Conservation (phyloP, 768 basidiomycete genomes). For the Lactarius deliciosus region DNA sequence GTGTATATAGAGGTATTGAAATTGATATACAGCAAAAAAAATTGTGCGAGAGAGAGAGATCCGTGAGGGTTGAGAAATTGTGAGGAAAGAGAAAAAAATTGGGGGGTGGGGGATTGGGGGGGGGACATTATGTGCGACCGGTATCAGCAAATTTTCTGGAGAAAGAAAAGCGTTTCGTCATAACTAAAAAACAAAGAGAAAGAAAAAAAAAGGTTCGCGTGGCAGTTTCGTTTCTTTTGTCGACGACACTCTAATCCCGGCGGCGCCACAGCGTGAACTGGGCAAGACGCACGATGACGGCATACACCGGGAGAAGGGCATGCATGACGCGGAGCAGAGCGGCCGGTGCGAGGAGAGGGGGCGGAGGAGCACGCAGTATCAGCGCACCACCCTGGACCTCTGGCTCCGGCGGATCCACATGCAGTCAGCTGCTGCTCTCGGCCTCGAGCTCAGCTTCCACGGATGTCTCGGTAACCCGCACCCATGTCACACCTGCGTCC, state of each 20-base stretch:
- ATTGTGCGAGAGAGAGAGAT: conserved; percentile 14
- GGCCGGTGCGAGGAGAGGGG: conserved; percentile 13
- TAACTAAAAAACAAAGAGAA: not conserved
- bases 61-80: conserved; percentile 13
- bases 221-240: not conserved
- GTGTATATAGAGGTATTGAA: conserved; percentile 3
- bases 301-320: conserved; percentile 25
- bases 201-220: not conserved
- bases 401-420: conserved; percentile 22
- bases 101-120: not conserved
- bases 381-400: conserved; percentile 5
- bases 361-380: conserved; percentile 9
- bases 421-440: conserved; percentile 22
- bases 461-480: conserved; percentile 21
- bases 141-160: conserved; percentile 20
- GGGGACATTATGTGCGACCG: conserved; percentile 13
- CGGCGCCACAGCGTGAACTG: conserved; percentile 21
- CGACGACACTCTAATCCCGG: conserved; percentile 5
- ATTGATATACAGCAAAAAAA: conserved; percentile 26
- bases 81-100: not conserved
- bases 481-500: conserved; percentile 24
- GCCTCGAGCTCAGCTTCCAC: conserved; percentile 9
- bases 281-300: conserved; percentile 23
- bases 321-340: conserved; percentile 22
- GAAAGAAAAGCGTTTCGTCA: conserved; percentile 2